Percentiles rank a stretch among this genome's conserved stretches.
Evolutionary conservation across 2,329 filamentous ascomycete genomes (phyloP).

Genomic region (Penicillium brevicompactum): DNA sequence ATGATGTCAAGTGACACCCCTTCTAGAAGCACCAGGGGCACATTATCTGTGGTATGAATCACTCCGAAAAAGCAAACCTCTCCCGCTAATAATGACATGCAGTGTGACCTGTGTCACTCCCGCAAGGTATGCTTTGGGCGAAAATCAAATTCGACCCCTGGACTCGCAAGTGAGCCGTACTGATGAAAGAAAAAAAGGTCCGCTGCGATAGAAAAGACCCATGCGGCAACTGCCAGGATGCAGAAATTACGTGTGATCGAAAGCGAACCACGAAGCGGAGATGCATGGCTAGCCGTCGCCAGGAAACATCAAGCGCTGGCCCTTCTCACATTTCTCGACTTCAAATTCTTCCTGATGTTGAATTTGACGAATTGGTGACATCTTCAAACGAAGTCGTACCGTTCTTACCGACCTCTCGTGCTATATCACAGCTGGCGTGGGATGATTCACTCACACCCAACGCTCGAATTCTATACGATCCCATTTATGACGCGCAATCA

Average conservation of each 20-base stretch:
- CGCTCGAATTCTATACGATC: constrained; percentile 11
- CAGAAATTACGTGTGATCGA: constrained; percentile 16
- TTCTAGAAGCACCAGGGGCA: background rate
- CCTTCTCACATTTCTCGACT: background rate
- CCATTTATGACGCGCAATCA: constrained; percentile 19
- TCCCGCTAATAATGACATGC: background rate
- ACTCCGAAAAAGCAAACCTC: background rate
- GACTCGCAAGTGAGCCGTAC: background rate
- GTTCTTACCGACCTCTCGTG: background rate
- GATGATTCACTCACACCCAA: background rate
- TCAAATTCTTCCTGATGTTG: background rate
- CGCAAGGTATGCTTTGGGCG: constrained; percentile 16
- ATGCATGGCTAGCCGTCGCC: background rate
- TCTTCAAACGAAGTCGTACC: background rate
- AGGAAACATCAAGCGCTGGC: background rate
- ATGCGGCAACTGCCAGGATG: constrained; percentile 26
- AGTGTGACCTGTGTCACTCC: constrained; percentile 23
- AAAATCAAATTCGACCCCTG: no score
- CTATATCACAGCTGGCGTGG: background rate
- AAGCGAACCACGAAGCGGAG: constrained; percentile 8
- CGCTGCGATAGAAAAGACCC: constrained; percentile 25
- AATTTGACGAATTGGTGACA: background rate
- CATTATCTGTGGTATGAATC: background rate
- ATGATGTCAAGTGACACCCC: background rate
- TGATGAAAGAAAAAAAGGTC: constrained; percentile 16